Percentiles rank a stretch among this genome's conserved stretches.
Conservation (phyloP, 495 filamentous ascomycete genomes). For the Aspergillus steynii region DNA sequence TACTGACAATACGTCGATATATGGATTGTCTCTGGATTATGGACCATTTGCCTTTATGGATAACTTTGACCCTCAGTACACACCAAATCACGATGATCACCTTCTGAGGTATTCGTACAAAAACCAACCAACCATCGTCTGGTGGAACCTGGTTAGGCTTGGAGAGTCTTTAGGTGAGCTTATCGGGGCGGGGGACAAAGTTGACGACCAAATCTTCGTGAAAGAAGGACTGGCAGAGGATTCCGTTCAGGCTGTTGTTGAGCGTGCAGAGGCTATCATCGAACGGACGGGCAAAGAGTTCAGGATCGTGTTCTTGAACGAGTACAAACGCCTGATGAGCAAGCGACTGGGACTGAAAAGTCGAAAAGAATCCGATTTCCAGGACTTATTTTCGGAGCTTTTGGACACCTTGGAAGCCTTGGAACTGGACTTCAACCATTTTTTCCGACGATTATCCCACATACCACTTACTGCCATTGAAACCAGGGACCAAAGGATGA, state of each 20-base stretch:
- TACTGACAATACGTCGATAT: slow-evolving; percentile 93
- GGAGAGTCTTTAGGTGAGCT: slow-evolving; percentile 91
- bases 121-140: slow-evolving; percentile 94
- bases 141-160: slow-evolving; percentile 96
- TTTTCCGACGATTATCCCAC: slow-evolving; percentile 74
- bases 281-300: slow-evolving; percentile 77
- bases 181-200: slow-evolving; percentile 66
- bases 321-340: slow-evolving; percentile 84
- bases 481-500: slow-evolving; percentile 57
- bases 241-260: slow-evolving; percentile 64
- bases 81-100: slow-evolving; percentile 94
- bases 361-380: slow-evolving; percentile 69
- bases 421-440: slow-evolving; percentile 88
- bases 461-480: slow-evolving; percentile 59
- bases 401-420: slow-evolving; percentile 79
- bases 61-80: slow-evolving; percentile 91
- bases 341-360: slow-evolving; percentile 71
- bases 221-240: slow-evolving; percentile 69
- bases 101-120: slow-evolving; percentile 84
- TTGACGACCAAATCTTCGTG: slow-evolving; percentile 71
- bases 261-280: slow-evolving; percentile 81
- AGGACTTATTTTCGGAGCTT: slow-evolving; percentile 70
- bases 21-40: slow-evolving; percentile 87
- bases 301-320: slow-evolving; percentile 76
- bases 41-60: slow-evolving; percentile 97